Conservation (phyloP, 2,329 filamentous ascomycete species). For the Calonectria hongkongensis region DNA sequence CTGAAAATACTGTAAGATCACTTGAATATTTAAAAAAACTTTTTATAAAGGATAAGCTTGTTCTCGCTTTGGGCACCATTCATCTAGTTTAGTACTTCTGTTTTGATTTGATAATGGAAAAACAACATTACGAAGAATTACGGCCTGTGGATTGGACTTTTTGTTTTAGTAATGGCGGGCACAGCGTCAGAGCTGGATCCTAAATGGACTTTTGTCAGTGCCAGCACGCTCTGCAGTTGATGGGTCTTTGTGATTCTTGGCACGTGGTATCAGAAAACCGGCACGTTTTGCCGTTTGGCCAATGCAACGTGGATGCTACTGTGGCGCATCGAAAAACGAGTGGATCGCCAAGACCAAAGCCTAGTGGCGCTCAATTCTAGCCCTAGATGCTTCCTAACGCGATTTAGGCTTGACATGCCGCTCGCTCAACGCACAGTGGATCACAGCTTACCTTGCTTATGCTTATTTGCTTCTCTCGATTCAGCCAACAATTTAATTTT, state of each 20-base stretch:
- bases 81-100: too few species aligned
- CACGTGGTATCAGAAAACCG: not conserved
- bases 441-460: not conserved
- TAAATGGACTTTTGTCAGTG: not conserved
- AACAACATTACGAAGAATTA: too few species aligned
- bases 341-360: not conserved
- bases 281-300: too few species aligned
- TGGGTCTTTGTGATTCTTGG: not conserved
- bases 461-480: not conserved
- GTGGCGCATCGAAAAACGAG: not conserved
- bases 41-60: too few species aligned
- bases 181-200: not conserved
- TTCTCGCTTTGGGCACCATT: too few species aligned
- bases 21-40: too few species aligned
- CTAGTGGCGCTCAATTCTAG: not conserved
- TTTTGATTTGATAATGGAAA: too few species aligned
- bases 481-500: not conserved
- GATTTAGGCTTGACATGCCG: not conserved
- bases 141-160: not conserved
- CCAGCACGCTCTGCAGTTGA: not conserved
- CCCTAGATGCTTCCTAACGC: not conserved
- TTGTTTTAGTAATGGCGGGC: not conserved
- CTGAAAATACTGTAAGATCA: too few species aligned
- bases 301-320: too few species aligned
- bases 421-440: not conserved